phyloP scores from a whole-genome alignment of 176 grass and related monocot species.

The maize (Zea mays) region Zm-B73-REFERENCE-NAM-5.0 NC_050096.1:269213001-269213500 shows the following conservation, averaged over 20 bases:
- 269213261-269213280: constrained; percentile 67
- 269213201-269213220: constrained; percentile 67
- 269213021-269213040: constrained; percentile 54
- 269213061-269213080: constrained; percentile 23
- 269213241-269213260: constrained; percentile 69
- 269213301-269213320: constrained; percentile 35
- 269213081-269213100: constrained; percentile 16
- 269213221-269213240: constrained; percentile 66
- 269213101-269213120: background rate
- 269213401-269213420: constrained; percentile 43
- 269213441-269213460: constrained; percentile 1
- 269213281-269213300: constrained; percentile 47
- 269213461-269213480: constrained; percentile 1
- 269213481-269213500: background rate
- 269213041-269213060: constrained; percentile 68
- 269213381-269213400: constrained; percentile 74
- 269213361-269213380: constrained; percentile 54
- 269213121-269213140: constrained; percentile 3
- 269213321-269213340: constrained; percentile 44
- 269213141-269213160: constrained; percentile 25
- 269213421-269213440: constrained; percentile 22
- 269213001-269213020: constrained; percentile 53
- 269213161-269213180: constrained; percentile 62
- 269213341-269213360: constrained; percentile 31
- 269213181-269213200: constrained; percentile 79